phyloP scores from a whole-genome alignment of 805 yeast species.

The Wickerhamiella slavikovae region DNA sequence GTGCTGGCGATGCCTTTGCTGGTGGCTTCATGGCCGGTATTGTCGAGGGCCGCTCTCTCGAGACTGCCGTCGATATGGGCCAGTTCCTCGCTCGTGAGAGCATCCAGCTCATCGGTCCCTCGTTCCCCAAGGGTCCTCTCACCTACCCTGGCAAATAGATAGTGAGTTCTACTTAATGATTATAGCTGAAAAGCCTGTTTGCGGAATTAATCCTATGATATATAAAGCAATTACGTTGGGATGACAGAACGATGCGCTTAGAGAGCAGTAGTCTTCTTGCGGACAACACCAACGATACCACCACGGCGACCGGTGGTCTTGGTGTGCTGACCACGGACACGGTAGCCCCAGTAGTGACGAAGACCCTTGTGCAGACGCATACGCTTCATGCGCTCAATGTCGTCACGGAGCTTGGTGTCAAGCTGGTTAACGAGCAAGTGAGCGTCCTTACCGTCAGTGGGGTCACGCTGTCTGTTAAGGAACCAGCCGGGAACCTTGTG shows the following conservation, averaged over 20 bases:
- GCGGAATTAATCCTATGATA: not conserved
- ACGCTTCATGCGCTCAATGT: conserved; percentile 98
- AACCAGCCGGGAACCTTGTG: conserved; percentile 99
- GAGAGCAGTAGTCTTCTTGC: conserved; percentile 22
- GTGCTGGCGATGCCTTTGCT: conserved; percentile 98
- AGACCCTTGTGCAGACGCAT: conserved; percentile 99
- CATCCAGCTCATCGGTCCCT: conserved; percentile 85
- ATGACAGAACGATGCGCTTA: too few relatives aligned
- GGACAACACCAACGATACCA: conserved; percentile 24
- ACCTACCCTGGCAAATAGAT: not conserved
- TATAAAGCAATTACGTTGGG: conserved; percentile 1
- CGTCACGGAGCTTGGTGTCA: conserved; percentile 99
- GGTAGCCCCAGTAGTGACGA: conserved; percentile 99
- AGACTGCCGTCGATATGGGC: conserved; percentile 32
- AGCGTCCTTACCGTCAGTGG: conserved; percentile 96
- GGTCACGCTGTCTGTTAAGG: conserved; percentile 98
- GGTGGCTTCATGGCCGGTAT: conserved; percentile 87
- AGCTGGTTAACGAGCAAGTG: conserved; percentile 97
- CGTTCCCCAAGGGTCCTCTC: conserved; percentile 36
- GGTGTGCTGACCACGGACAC: conserved; percentile 99
- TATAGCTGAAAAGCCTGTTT: not conserved
- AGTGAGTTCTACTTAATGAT: not conserved
- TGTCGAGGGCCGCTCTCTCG: conserved; percentile 46
- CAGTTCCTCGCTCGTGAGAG: conserved; percentile 93
- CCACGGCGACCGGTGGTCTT: conserved; percentile 98